These are phyloP conservation scores for Podospora pseudopauciseta DNA, from an alignment of 495 filamentous ascomycete species.

Conservation along the genomic window DNA sequence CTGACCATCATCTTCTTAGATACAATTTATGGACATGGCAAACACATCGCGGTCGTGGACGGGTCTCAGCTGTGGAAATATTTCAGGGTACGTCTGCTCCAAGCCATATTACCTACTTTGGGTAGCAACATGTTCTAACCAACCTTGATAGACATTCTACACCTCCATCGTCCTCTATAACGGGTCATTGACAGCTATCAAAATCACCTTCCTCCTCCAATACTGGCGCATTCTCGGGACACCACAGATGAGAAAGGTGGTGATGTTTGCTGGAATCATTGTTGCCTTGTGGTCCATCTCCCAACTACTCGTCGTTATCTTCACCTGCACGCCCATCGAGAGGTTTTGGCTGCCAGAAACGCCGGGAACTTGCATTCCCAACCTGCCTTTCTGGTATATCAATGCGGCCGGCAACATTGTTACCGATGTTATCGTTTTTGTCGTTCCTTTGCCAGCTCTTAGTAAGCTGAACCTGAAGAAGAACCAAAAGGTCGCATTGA, in stretches of 20 bases:
- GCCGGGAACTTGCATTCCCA: slow-evolving; percentile 41
- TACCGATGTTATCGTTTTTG: slow-evolving; percentile 47
- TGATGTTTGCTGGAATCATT: slow-evolving; percentile 30
- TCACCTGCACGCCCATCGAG: slow-evolving; percentile 35
- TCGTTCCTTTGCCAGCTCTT: slow-evolving; percentile 50
- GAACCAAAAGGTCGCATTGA: slow-evolving; percentile 26
- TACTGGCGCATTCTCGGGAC: slow-evolving; percentile 42
- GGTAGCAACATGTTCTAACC: neutral
- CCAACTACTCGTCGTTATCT: slow-evolving; percentile 40
- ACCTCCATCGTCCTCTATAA: slow-evolving; percentile 45
- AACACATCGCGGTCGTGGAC: slow-evolving; percentile 20
- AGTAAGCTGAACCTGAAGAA: slow-evolving; percentile 26
- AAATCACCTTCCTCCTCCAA: slow-evolving; percentile 41
- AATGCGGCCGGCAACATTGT: slow-evolving; percentile 51
- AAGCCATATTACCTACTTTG: neutral
- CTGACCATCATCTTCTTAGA: slow-evolving; percentile 9
- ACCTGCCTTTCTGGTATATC: slow-evolving; percentile 45
- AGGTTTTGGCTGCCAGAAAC: slow-evolving; percentile 39
- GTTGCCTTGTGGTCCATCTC: slow-evolving; percentile 40
- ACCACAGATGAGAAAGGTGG: slow-evolving; percentile 28
- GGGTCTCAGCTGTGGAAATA: slow-evolving; percentile 19
- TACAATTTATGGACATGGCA: slow-evolving; percentile 27
- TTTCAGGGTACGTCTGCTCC: slow-evolving; percentile 18
- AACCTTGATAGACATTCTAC: slow-evolving; percentile 35
- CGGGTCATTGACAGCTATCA: slow-evolving; percentile 38